phyloP scores from a whole-genome alignment of 192 early-diverging fungal species.

The Linnemannia elongata region DNA sequence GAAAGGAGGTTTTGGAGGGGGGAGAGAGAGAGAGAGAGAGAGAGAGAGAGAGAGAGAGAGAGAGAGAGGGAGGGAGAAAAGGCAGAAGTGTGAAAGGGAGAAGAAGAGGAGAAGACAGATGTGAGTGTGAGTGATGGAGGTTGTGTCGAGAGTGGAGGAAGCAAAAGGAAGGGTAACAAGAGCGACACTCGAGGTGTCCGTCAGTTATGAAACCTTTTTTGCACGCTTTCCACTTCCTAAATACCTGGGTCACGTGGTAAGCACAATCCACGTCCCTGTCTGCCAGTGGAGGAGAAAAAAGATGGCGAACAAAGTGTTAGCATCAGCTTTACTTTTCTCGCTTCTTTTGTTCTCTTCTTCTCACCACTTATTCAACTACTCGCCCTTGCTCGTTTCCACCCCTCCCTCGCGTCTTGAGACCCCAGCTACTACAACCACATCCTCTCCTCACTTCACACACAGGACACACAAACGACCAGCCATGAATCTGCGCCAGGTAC shows the following conservation, averaged over 20 bases:
- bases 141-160: background rate
- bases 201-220: background rate
- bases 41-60: background rate
- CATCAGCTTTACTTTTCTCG: background rate
- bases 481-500: constrained; percentile 52
- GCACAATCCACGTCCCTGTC: background rate
- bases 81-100: background rate
- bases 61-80: background rate
- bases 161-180: background rate
- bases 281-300: background rate
- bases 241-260: constrained; percentile 3
- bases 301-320: background rate
- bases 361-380: too few relatives aligned
- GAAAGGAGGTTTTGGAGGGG: background rate
- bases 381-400: background rate
- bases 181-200: background rate
- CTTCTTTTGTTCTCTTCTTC: too few relatives aligned
- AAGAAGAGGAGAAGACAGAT: background rate
- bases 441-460: background rate
- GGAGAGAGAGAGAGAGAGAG: background rate
- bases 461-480: background rate
- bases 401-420: background rate
- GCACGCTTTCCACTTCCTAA: background rate
- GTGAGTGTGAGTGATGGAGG: background rate
- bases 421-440: background rate